These are phyloP conservation scores for Pleurozium schreberi DNA, from an alignment of 225 moss, liverwort and hornwort genomes.

Conservation along the genomic window DNA sequence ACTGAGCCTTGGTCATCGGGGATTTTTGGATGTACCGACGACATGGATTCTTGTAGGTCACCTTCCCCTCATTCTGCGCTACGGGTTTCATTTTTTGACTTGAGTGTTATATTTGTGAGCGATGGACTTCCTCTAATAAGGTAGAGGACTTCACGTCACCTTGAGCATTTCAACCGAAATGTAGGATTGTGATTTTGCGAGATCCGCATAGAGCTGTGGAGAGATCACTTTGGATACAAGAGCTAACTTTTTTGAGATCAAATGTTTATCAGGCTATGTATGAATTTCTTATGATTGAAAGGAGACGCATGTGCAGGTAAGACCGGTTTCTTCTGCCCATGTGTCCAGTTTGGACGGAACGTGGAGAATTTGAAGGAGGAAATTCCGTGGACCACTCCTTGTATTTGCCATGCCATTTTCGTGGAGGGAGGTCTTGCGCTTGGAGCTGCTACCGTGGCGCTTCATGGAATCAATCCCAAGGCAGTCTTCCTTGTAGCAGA, in stretches of 20 bases:
- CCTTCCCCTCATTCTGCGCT: not conserved
- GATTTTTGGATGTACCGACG: slow-evolving; percentile 46
- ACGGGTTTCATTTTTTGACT: not conserved
- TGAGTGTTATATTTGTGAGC: not conserved
- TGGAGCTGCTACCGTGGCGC: slow-evolving; percentile 22
- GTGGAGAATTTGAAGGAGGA: slow-evolving; percentile 50
- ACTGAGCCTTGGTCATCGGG: slow-evolving; percentile 52
- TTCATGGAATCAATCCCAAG: slow-evolving; percentile 31
- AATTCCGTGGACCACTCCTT: slow-evolving; percentile 45
- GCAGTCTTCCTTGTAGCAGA: slow-evolving; percentile 29
- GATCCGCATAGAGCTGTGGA: not conserved
- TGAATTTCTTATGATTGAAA: not conserved
- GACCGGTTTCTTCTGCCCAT: slow-evolving; percentile 44
- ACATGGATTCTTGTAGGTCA: slow-evolving; percentile 42
- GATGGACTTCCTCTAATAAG: not conserved
- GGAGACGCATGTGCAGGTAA: slow-evolving; percentile 18
- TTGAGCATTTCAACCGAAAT: not conserved
- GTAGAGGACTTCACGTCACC: not conserved
- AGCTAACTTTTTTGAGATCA: not conserved
- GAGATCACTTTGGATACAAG: not conserved
- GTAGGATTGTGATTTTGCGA: not conserved
- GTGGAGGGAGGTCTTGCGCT: slow-evolving; percentile 51
- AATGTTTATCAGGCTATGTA: not conserved
- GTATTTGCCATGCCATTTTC: slow-evolving; percentile 42
- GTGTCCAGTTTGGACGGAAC: slow-evolving; percentile 44